Evolutionary conservation across 2,329 filamentous ascomycete species (phyloP).

Genomic region (Fusarium austroafricanum): DNA sequence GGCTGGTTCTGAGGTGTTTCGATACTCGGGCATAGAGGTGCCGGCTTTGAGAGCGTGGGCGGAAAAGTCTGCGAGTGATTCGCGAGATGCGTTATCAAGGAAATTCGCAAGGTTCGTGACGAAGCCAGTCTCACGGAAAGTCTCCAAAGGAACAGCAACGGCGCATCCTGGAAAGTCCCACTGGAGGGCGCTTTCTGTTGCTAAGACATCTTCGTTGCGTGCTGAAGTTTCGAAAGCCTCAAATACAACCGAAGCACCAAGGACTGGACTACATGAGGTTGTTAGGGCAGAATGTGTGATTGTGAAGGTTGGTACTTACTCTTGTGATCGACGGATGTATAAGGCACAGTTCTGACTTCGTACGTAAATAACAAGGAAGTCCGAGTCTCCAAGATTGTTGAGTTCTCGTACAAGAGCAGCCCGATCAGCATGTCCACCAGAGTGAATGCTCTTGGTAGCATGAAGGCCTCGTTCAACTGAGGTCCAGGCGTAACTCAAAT

Average conservation of each 20-base stretch:
- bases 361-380: constrained; percentile 39
- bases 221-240: constrained; percentile 73
- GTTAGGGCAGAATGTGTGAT: background rate
- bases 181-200: constrained; percentile 61
- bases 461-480: constrained; percentile 33
- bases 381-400: constrained; percentile 17
- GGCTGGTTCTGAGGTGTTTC: constrained; percentile 69
- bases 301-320: constrained; percentile 38
- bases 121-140: constrained; percentile 43
- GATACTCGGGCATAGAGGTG: constrained; percentile 60
- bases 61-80: constrained; percentile 65
- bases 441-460: constrained; percentile 35
- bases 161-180: constrained; percentile 71
- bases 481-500: constrained; percentile 27
- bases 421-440: constrained; percentile 32
- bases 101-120: constrained; percentile 59
- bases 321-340: constrained; percentile 43
- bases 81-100: constrained; percentile 66
- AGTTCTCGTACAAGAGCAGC: constrained; percentile 33
- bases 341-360: constrained; percentile 50
- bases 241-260: constrained; percentile 50
- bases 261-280: constrained; percentile 33
- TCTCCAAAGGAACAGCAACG: constrained; percentile 57
- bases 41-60: constrained; percentile 65
- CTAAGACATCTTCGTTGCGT: constrained; percentile 62